Base-by-base conservation (phyloP, 129 eudicot genomes). In the Erigeron canadensis region DNA sequence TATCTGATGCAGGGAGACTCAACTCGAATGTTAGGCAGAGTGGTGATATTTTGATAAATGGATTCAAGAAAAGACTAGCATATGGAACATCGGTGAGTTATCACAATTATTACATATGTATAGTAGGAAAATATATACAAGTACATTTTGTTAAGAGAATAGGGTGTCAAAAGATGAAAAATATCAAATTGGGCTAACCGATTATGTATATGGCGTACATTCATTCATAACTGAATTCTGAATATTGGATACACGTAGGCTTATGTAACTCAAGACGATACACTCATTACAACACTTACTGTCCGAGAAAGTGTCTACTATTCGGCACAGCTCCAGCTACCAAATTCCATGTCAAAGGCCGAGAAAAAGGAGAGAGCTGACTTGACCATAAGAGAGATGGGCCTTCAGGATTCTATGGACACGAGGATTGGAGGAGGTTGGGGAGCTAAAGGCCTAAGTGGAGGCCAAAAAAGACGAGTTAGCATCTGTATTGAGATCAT, bases 31-130 rank as follows among this genome's bases (percentile, higher is more conserved):
- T 82, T 10, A 81, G 81, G 61, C 82, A 75, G 62, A 81, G 58
- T n/a, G 92, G 92, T 45, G 88, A 81, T n/a, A 84, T 86, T 40
- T 79, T 84, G 54, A 67, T 86, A 67, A 84, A 87, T 72, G 93
- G 93, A 45, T 69, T 78, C 65, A 81, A 79, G 57, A 88, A 84
- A 70, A 39, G 69, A 6, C 81, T 87, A 42, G 86, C 93, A 21
- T 87, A 64, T 66, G 93, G 93, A 41, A 87, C 93, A 53, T 87
- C 86, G 16, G 93, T 87, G 66, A 69, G 86, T n/a, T 60, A 21
- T 16, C 66, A 50, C 18, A 22, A n/a, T n/a, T n/a, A n/a, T n/a
- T n/a, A n/a, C n/a, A n/a, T n/a, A n/a, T n/a, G n/a, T 3, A 10
- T 4, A 13, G 18, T 13, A 51, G 57, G 51, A 13, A 22, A 9